Evolutionary conservation across 2,329 filamentous ascomycete genomes (phyloP).

Genomic region (Coniochaeta hoffmannii): DNA sequence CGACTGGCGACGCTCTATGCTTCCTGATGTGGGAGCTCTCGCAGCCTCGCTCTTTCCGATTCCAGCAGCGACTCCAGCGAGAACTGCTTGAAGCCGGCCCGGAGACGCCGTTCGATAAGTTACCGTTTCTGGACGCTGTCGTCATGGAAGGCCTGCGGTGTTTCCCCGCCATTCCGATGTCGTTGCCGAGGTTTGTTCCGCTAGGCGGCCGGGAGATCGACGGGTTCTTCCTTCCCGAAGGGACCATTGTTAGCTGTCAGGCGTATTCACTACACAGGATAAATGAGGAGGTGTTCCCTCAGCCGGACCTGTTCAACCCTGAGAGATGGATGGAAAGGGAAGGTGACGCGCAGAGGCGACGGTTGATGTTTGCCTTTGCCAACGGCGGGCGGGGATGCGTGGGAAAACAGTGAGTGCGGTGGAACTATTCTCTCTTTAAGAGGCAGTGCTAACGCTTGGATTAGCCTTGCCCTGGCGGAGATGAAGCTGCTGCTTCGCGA

Average conservation of each 20-base stretch:
- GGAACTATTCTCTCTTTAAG: neutral
- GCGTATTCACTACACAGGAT: slow-evolving; percentile 53
- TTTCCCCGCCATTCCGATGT: slow-evolving; percentile 60
- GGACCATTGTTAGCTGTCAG: slow-evolving; percentile 53
- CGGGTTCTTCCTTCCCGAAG: slow-evolving; percentile 43
- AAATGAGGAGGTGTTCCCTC: slow-evolving; percentile 62
- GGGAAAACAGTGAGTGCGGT: slow-evolving; percentile 55
- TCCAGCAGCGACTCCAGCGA: slow-evolving; percentile 44
- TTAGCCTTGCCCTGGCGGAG: slow-evolving; percentile 54
- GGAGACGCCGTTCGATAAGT: slow-evolving; percentile 33
- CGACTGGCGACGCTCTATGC: slow-evolving; percentile 61
- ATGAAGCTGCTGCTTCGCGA: slow-evolving; percentile 61
- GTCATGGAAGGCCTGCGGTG: slow-evolving; percentile 55
- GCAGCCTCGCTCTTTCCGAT: slow-evolving; percentile 41
- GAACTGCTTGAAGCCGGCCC: slow-evolving; percentile 39
- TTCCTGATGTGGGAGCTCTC: slow-evolving; percentile 68
- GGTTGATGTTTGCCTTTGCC: slow-evolving; percentile 59
- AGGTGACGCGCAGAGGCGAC: slow-evolving; percentile 63
- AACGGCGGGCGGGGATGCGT: slow-evolving; percentile 59
- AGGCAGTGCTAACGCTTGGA: slow-evolving; percentile 4
- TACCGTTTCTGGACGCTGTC: slow-evolving; percentile 56
- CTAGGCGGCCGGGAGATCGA: slow-evolving; percentile 46
- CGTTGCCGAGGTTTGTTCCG: slow-evolving; percentile 54
- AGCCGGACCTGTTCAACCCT: slow-evolving; percentile 71
- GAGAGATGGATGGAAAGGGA: slow-evolving; percentile 73